Evolutionary conservation across 2,329 filamentous ascomycete species (phyloP).

Genomic region (Erysiphe pulchra): DNA sequence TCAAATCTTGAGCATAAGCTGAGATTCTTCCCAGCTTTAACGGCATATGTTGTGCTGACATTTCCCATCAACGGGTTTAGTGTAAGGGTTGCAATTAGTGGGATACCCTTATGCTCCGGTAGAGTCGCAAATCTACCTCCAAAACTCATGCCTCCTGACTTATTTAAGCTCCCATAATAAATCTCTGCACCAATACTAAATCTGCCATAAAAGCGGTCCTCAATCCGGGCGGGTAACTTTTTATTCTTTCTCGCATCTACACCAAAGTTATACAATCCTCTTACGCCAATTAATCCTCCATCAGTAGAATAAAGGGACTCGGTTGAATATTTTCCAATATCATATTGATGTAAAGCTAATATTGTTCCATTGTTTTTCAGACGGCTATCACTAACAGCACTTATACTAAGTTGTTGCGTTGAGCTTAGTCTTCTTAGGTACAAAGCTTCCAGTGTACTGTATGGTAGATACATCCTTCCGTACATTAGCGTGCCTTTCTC

Average conservation of each 20-base stretch:
- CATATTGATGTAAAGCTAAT: constrained; percentile 50
- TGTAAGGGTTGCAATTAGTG: constrained; percentile 79
- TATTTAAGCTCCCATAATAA: constrained; percentile 89
- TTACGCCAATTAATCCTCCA: constrained; percentile 62
- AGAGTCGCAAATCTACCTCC: constrained; percentile 77
- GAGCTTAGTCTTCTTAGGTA: constrained; percentile 57
- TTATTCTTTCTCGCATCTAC: constrained; percentile 7
- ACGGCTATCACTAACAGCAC: constrained; percentile 46
- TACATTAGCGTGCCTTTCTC: constrained; percentile 38
- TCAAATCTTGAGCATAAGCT: constrained; percentile 77
- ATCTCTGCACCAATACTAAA: constrained; percentile 81
- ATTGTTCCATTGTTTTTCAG: constrained; percentile 54
- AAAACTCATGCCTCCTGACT: constrained; percentile 73
- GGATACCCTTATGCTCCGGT: constrained; percentile 56
- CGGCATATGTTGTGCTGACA: constrained; percentile 72
- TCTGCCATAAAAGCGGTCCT: constrained; percentile 45
- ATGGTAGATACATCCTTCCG: constrained; percentile 57
- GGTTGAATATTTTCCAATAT: constrained; percentile 63
- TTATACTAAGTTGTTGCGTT: constrained; percentile 54
- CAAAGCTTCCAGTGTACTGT: constrained; percentile 64
- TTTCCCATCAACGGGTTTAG: constrained; percentile 88
- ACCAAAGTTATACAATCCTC: constrained; percentile 88
- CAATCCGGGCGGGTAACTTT: constrained; percentile 10
- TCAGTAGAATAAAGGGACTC: constrained; percentile 87
- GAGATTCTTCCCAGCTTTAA: constrained; percentile 60